Evolutionary conservation across 2,329 filamentous ascomycete species (phyloP), one percentile per base, ranked within the genome.

Genomic region (Annulohypoxylon truncatum): DNA sequence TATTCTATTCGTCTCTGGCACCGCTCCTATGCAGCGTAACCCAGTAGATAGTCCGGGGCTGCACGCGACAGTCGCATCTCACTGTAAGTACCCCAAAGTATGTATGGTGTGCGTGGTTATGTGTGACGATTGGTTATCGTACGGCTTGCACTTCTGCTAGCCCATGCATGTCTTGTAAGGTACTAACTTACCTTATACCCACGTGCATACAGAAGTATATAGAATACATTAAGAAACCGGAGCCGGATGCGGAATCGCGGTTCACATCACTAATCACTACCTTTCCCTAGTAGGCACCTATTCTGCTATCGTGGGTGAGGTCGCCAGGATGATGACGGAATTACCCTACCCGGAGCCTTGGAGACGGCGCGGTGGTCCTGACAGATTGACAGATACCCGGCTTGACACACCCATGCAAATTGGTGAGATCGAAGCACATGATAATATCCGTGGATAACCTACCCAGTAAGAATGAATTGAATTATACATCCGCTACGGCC

Each of bases 321-420:
- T 61, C 61, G 52, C 67, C 50, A 20, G 67, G 64, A 68, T 70
- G 65, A 70, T 70, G 67, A 70, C 67, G 67, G 62, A 66, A 70
- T 67, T 61, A 20, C 18, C 53, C 38, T 61, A 67, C 64, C 64
- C 65, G 51, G 61, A 24, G 28, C 65, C 67, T 42, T 68, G 61
- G 65, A 66, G 55, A 59, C 58, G 64, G 55, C 28, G 42, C 64
- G 51, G 50, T 64, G 51, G 48, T 46, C 53, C 55, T 54, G 63
- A 31, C 42, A 66, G 31, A 51, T 51, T 54, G 63, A 33, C 48
- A 66, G 31, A 51, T 51, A 56, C 9, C 46, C 56, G 44, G 47
- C 33, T 44, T 38, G 8, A 50, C 2, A 48, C 20, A 57, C 15
- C 52, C 51, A 35, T 66, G 47, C 24, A 33, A 28, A 15, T 15